Percentiles rank a stretch among this genome's conserved stretches.
These are phyloP conservation scores for Gardenia jasminoides DNA, from an alignment of 257 asterid species.

Conservation along the genomic window DNA sequence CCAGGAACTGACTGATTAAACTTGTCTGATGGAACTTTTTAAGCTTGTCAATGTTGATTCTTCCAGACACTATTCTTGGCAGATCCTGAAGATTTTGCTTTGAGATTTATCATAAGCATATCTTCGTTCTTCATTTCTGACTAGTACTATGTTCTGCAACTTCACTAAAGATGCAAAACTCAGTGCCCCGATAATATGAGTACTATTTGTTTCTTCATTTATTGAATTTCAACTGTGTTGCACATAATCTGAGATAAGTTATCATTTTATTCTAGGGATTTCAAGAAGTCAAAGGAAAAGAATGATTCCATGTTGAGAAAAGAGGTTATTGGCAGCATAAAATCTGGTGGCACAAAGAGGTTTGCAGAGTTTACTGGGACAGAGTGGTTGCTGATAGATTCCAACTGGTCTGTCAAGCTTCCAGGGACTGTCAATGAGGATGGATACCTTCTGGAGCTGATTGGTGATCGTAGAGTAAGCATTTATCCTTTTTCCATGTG, in stretches of 20 bases:
- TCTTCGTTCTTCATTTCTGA: neutral
- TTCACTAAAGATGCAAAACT: neutral
- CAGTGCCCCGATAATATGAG: neutral
- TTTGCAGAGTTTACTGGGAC: slow-evolving; percentile 62
- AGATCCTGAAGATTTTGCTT: neutral
- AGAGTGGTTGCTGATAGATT: slow-evolving; percentile 63
- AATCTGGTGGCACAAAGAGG: slow-evolving; percentile 52
- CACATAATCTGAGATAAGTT: neutral
- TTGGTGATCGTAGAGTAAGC: slow-evolving; percentile 73
- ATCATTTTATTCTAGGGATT: slow-evolving; percentile 44
- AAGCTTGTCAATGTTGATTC: neutral
- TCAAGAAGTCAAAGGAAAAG: slow-evolving; percentile 48
- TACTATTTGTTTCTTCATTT: neutral
- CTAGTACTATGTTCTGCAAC: neutral
- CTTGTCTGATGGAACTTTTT: neutral
- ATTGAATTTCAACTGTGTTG: neutral
- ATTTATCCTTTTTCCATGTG: slow-evolving; percentile 4
- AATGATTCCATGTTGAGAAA: slow-evolving; percentile 33
- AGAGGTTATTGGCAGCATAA: slow-evolving; percentile 55
- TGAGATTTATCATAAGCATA: neutral
- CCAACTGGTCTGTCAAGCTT: slow-evolving; percentile 70
- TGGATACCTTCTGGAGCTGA: slow-evolving; percentile 65
- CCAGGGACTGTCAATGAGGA: slow-evolving; percentile 47
- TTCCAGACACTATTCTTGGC: neutral
- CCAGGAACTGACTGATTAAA: neutral